Evolutionary conservation across 371 early-diverging fungal genomes (phyloP).

Genomic region (Fennellomyces sp.): DNA sequence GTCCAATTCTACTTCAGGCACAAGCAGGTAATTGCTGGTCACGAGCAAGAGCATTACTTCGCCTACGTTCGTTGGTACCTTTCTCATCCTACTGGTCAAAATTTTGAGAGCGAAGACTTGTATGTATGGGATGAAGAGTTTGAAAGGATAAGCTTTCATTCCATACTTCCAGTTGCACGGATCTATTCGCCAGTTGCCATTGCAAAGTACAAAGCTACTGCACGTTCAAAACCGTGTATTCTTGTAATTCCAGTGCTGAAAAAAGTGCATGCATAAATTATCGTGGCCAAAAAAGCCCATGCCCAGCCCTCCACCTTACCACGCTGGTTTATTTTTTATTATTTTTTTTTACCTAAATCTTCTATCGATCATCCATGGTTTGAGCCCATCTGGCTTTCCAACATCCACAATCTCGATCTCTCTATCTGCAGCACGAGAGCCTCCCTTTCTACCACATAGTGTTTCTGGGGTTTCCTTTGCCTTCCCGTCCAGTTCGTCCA

Average conservation of each 20-base stretch:
- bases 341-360: too few relatives aligned
- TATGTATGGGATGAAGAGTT: neutral
- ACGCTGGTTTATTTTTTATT: too few relatives aligned
- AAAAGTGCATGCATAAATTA: neutral
- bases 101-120: neutral
- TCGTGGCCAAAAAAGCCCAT: too few relatives aligned
- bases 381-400: too few relatives aligned
- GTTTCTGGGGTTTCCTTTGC: too few relatives aligned
- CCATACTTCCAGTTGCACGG: neutral
- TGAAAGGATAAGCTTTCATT: neutral
- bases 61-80: neutral
- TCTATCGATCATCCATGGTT: too few relatives aligned
- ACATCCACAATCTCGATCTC: too few relatives aligned
- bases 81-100: neutral
- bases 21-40: neutral
- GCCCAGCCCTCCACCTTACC: too few relatives aligned
- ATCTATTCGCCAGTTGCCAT: neutral
- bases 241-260: neutral
- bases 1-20: neutral
- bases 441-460: too few relatives aligned
- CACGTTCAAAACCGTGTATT: neutral
- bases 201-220: neutral
- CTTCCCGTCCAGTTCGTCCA: too few relatives aligned
- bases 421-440: too few relatives aligned
- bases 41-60: neutral